A percentile compares a stretch with the other conserved stretches of the same genome.
Evolutionary conservation across 805 yeast species (phyloP).

Genomic region (Saturnispora galanensis): DNA sequence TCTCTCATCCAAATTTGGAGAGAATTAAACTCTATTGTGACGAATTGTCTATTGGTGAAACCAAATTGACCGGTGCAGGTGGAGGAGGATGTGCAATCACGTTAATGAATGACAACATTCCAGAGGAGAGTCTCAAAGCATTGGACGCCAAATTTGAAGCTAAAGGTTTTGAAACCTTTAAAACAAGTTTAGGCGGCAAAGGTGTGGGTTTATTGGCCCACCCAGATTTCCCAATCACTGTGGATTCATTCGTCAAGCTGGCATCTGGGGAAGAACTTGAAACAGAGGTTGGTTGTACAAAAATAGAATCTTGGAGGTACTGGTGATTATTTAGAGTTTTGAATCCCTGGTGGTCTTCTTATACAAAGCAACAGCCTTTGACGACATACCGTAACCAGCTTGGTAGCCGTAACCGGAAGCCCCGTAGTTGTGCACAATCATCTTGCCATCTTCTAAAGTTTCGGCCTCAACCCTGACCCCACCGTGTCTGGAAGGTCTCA

Average conservation of each 20-base stretch:
- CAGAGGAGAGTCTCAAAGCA: slow-evolving; percentile 25
- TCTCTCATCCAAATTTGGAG: slow-evolving; percentile 88
- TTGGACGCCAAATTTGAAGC: slow-evolving; percentile 29
- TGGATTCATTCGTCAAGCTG: slow-evolving; percentile 32
- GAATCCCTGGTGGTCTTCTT: slow-evolving; percentile 11
- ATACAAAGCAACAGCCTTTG: slow-evolving; percentile 33
- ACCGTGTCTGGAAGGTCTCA: slow-evolving; percentile 68
- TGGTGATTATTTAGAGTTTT: slow-evolving; percentile 34
- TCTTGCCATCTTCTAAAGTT: slow-evolving; percentile 27
- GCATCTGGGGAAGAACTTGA: slow-evolving; percentile 40
- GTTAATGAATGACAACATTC: slow-evolving; percentile 42
- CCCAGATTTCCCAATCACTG: slow-evolving; percentile 13
- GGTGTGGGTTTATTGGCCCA: slow-evolving; percentile 58
- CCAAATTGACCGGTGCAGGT: slow-evolving; percentile 96
- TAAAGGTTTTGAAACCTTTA: slow-evolving; percentile 62
- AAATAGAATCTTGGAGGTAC: slow-evolving; percentile 42
- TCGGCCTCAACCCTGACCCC: slow-evolving; percentile 65
- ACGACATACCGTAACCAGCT: slow-evolving; percentile 54
- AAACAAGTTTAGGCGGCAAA: slow-evolving; percentile 77
- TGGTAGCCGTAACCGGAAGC: slow-evolving; percentile 60
- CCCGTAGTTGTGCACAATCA: slow-evolving; percentile 63
- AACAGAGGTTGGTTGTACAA: slow-evolving; percentile 33
- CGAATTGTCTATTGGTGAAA: slow-evolving; percentile 59
- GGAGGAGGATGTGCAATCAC: slow-evolving; percentile 99
- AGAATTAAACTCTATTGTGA: slow-evolving; percentile 59